Conservation (phyloP, 306 rosid genomes). For the Vigna trinervia region DNA sequence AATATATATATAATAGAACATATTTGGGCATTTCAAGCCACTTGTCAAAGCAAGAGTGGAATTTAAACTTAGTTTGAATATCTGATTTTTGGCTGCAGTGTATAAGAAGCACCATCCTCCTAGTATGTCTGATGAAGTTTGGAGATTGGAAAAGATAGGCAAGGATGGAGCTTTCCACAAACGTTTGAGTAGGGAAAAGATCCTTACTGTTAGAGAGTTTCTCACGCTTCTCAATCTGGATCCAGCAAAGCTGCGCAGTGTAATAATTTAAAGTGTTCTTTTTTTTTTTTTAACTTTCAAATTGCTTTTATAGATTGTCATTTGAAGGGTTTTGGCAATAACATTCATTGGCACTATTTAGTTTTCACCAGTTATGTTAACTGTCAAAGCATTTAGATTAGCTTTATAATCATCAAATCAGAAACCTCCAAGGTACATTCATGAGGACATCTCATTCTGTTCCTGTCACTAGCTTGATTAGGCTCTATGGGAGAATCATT, state of each 20-base stretch:
- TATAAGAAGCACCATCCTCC: slow-evolving; percentile 99
- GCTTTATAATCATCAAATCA: slow-evolving; percentile 31
- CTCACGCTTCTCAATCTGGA: slow-evolving; percentile 77
- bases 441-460: not conserved
- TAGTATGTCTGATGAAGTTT: slow-evolving; percentile 82
- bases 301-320: slow-evolving; percentile 8
- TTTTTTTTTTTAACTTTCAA: not conserved
- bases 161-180: slow-evolving; percentile 98
- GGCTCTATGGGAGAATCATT: slow-evolving; percentile 5
- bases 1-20: slow-evolving; percentile 6
- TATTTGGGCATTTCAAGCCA: slow-evolving; percentile 31
- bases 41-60: slow-evolving; percentile 26
- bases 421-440: slow-evolving; percentile 8
- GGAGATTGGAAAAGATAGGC: slow-evolving; percentile 97
- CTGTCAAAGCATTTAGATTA: slow-evolving; percentile 26
- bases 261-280: slow-evolving; percentile 44
- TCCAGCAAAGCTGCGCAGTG: slow-evolving; percentile 84
- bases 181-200: slow-evolving; percentile 77
- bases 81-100: slow-evolving; percentile 63
- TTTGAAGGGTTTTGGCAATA: slow-evolving; percentile 33
- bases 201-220: slow-evolving; percentile 82
- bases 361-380: not conserved
- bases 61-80: slow-evolving; percentile 29
- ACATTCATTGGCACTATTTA: not conserved
- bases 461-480: slow-evolving; percentile 18